These are phyloP conservation scores for Bacidia gigantensis DNA, from an alignment of 495 filamentous ascomycete species.

Conservation along the genomic window DNA sequence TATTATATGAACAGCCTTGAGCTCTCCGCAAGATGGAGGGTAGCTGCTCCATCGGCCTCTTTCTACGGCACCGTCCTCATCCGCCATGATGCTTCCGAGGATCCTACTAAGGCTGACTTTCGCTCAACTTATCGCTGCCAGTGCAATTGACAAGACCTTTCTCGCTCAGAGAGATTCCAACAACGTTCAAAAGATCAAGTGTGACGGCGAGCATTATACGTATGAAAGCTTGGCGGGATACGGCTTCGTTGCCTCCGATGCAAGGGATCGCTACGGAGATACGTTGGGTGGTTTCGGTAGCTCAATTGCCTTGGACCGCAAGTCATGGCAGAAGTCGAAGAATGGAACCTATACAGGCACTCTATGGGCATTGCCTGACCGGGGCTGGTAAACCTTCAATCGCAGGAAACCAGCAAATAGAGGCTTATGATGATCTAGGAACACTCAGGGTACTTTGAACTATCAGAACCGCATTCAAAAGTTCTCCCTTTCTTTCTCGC, in stretches of 20 bases:
- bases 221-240: slow-evolving; percentile 63
- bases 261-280: slow-evolving; percentile 57
- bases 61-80: neutral
- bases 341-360: slow-evolving; percentile 47
- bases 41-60: neutral
- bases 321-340: slow-evolving; percentile 45
- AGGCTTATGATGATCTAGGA: slow-evolving; percentile 24
- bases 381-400: slow-evolving; percentile 43
- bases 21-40: neutral
- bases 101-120: neutral
- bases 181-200: slow-evolving; percentile 41
- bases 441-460: slow-evolving; percentile 63
- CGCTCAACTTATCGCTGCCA: neutral
- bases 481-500: slow-evolving; percentile 46
- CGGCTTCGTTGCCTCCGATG: slow-evolving; percentile 45
- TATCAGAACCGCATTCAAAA: slow-evolving; percentile 63
- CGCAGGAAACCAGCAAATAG: neutral
- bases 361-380: slow-evolving; percentile 54
- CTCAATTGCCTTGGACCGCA: slow-evolving; percentile 48
- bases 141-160: neutral
- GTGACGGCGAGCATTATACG: slow-evolving; percentile 48
- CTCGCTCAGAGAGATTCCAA: neutral
- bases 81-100: neutral
- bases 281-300: slow-evolving; percentile 59
- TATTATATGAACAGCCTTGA: neutral